Evolutionary conservation across 83 land plant genomes (phyloP), one percentile per base, ranked within the genome.

Genomic region (Larix sibirica): DNA sequence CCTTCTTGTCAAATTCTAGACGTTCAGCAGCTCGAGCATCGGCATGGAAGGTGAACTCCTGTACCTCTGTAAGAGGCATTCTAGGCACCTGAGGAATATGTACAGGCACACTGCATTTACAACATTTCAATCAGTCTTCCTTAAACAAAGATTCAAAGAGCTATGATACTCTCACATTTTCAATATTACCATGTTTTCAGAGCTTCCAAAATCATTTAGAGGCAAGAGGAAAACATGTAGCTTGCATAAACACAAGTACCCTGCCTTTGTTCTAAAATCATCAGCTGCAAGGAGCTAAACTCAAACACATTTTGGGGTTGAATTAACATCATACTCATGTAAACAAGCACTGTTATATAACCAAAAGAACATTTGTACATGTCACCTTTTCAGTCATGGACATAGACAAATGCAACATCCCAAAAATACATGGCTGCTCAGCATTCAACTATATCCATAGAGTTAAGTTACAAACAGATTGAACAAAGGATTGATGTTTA

Each of bases 1-100:
- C 99, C 95, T 93, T 92, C 67, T 89, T 90, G 74, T 96, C 97
- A 83, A 94, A 97, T 63, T 97, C 97, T 24, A 91, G 87, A 82
- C 99, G 90, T 79, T 97, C 96, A 2, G 86, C 89, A 28, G 99
- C 94, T 62, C 99, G 90, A 67, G 87, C 77, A 67, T 94, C 97
- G 0, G 91, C 90, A 65, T 86, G 91, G 38, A 96, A 93, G 26
- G 80, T 81, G 82, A 97, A 97, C 42, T 90, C 95, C 62, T 93
- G 92, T 38, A 97, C 95, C 80, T 94, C 91, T 61, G 99, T 97
- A 9, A 94, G 89, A 40, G 99, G 99, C 61, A 81, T 94, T 56
- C 96, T 90, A 9, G 85, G 91, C 82, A 87, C 90, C 81, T 88
- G 94, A 18, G 95, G 96, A 24, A 96, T 60, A 47, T 95, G 98